A percentile compares a stretch with the other conserved stretches of the same genome.
Conservation (phyloP, 139 green algal genomes). For the Picocystis salinarum region DNA sequence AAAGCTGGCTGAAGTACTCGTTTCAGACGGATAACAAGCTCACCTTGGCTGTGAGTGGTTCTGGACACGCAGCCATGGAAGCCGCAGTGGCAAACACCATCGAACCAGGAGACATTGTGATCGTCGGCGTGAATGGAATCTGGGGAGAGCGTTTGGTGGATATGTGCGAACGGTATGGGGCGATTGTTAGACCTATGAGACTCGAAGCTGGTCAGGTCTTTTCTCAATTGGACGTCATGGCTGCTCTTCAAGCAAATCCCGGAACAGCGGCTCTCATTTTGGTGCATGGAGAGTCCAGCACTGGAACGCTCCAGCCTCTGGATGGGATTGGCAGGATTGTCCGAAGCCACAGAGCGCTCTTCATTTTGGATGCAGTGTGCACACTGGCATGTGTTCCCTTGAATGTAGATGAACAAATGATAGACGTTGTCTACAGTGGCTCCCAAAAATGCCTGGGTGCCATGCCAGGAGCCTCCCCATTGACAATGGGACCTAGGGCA, state of each 20-base stretch:
- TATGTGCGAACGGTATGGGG: conserved; percentile 58
- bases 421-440: conserved; percentile 72
- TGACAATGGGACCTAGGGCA: conserved; percentile 20
- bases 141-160: conserved; percentile 72
- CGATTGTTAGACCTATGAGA: conserved; percentile 52
- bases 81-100: conserved; percentile 1
- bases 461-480: conserved; percentile 16
- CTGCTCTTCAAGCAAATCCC: conserved; percentile 8
- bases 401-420: conserved; percentile 35
- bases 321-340: conserved; percentile 63
- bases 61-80: conserved; percentile 2
- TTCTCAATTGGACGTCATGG: conserved; percentile 7
- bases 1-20: conserved; percentile 1
- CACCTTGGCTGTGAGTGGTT: background rate
- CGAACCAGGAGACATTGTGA: conserved; percentile 6
- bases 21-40: conserved; percentile 1
- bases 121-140: conserved; percentile 40
- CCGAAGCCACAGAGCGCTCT: conserved; percentile 37
- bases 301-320: conserved; percentile 35
- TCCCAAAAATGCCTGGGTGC: conserved; percentile 74
- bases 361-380: conserved; percentile 87
- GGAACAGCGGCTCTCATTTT: conserved; percentile 10
- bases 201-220: conserved; percentile 44
- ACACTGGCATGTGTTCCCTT: conserved; percentile 65
- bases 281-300: conserved; percentile 60